Evolutionary conservation across 768 basidiomycete species (phyloP).

Genomic region (Austroboletus eburneus): DNA sequence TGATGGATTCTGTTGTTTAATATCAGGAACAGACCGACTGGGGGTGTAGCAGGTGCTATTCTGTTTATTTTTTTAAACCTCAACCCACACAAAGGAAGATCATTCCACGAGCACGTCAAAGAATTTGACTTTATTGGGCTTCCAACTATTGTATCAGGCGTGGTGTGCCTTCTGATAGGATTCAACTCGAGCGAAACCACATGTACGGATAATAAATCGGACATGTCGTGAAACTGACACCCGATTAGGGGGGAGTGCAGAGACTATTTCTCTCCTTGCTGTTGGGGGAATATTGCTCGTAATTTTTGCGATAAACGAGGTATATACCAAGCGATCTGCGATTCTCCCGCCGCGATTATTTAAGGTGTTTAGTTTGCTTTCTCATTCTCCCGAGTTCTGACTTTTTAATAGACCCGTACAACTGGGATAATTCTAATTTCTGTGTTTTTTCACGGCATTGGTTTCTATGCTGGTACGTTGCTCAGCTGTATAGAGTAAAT

Average conservation of each 20-base stretch:
- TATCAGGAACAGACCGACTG: constrained; percentile 26
- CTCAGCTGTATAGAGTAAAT: no score
- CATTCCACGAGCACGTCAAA: constrained; percentile 25
- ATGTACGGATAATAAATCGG: constrained; percentile 16
- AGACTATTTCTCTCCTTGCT: constrained; percentile 32
- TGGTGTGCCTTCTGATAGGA: constrained; percentile 35
- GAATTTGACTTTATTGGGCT: constrained; percentile 38
- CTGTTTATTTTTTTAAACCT: constrained; percentile 13
- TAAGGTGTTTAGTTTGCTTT: constrained; percentile 18
- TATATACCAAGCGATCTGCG: constrained; percentile 27
- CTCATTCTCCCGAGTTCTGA: constrained; percentile 5
- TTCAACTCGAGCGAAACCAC: constrained; percentile 32
- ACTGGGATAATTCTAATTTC: constrained; percentile 31
- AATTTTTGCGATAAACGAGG: constrained; percentile 28
- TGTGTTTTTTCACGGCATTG: constrained; percentile 33
- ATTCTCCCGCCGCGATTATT: constrained; percentile 39
- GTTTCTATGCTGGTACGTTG: constrained; percentile 30
- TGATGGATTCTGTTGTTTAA: background rate
- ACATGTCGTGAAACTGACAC: background rate
- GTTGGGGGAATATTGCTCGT: constrained; percentile 29
- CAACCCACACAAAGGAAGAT: constrained; percentile 27
- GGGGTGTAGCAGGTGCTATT: constrained; percentile 26
- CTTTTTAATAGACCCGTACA: constrained; percentile 32
- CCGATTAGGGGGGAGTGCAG: constrained; percentile 21
- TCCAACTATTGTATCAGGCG: constrained; percentile 27